Evolutionary conservation across 768 basidiomycete genomes (phyloP), one percentile per base, ranked within the genome.

Genomic region (Chalciporus chontae): DNA sequence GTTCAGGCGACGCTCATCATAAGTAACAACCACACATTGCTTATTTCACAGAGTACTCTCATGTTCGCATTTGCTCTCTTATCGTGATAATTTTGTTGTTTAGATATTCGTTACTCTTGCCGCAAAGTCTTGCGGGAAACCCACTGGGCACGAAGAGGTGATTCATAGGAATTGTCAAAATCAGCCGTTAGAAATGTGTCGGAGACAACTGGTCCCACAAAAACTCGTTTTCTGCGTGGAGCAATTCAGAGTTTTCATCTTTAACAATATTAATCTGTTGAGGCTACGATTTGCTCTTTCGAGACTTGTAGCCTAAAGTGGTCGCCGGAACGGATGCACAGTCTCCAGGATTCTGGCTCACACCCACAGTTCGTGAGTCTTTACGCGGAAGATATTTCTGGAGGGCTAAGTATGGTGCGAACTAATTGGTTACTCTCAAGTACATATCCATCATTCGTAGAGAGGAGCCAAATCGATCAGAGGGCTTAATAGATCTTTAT

Each of bases 1-100:
- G 68, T 71, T 75, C 53, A 67, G 63, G 51, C 66, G 66, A 51
- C 65, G 58, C 18, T 47, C 53, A 31, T 38, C 40, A 43, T 59
- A 34, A n/a, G n/a, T n/a, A n/a, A 51, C 48, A 45, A 56, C 19
- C 29, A 32, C 19, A 47, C 43, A 32, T 49, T 52, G 26, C 31
- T 43, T 42, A 29, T 40, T 50, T 52, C 43, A 29, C 43, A 45
- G 47, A 45, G 45, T 38, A 48, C 50, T 51, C 43, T 49, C 48
- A 46, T 53, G 51, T 49, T 56, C 36, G 40, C 45, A 29, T 39
- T 45, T 41, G 45, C 5, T 31, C 41, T 40, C 31, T 31, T 36
- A 23, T 57, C 40, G 53, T 59, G 48, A 45, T 53, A 17, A 47
- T 41, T 46, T 53, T 50, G 3, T 17, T 24, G 24, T 42, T 57